Percentiles rank a stretch among this genome's conserved stretches.
These are phyloP conservation scores for Setomelanomma holmii DNA, from an alignment of 2,329 filamentous ascomycete species.

Conservation along the genomic window DNA sequence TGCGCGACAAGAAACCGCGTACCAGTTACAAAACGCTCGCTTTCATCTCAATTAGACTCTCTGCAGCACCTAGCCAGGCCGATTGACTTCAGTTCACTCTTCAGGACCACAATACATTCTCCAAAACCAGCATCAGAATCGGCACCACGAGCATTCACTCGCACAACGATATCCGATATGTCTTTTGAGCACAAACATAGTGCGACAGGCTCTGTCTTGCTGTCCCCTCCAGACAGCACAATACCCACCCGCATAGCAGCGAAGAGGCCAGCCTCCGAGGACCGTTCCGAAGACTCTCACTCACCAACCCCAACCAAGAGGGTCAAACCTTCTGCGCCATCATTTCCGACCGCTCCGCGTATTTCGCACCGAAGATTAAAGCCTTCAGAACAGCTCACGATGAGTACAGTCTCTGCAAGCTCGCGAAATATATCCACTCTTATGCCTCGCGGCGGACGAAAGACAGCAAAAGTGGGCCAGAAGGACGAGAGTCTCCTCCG, in stretches of 20 bases:
- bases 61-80: too few relatives aligned
- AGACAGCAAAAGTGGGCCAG: slow-evolving; percentile 11
- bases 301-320: neutral
- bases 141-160: neutral
- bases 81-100: too few relatives aligned
- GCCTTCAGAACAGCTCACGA: neutral
- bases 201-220: neutral
- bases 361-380: neutral
- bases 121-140: too few relatives aligned
- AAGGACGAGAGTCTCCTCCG: slow-evolving; percentile 15
- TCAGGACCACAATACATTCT: too few relatives aligned
- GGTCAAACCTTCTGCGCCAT: neutral
- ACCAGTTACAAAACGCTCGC: too few relatives aligned
- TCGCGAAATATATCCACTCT: slow-evolving; percentile 7
- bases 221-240: neutral
- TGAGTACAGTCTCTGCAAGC: neutral
- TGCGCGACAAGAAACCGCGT: too few relatives aligned
- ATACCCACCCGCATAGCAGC: neutral
- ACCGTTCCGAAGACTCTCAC: neutral
- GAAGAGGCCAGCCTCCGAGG: neutral
- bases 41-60: too few relatives aligned
- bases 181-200: neutral
- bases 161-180: neutral
- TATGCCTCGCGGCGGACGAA: slow-evolving; percentile 15
- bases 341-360: neutral